Base-by-base conservation (phyloP, 2,329 filamentous ascomycete genomes). In the Xylariaceae sp. region DNA sequence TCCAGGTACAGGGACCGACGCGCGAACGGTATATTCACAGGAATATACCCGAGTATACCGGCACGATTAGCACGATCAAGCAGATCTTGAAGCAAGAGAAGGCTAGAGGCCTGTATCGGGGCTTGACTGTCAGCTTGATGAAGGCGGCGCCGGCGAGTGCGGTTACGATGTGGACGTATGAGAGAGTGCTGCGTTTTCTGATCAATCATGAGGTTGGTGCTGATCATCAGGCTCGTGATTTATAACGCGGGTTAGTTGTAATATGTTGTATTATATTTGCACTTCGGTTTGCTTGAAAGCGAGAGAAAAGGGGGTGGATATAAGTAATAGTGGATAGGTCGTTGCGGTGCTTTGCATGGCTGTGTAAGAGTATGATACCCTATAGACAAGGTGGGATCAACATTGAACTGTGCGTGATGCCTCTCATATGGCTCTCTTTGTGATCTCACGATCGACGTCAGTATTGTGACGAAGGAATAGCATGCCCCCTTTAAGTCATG, bases 71-170 rank as follows among this genome's bases (percentile, higher is more conserved):
- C 50, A 90, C 90, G 0, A 78, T 96, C 62, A 72, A 73, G 58
- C 76, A 80, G 62, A 96, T 97, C 60, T 68, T 92, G 59, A 78
- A 74, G 56, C 81, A 78, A 7, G 92, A 97, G 73, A 92, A 94
- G 0, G 68, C 86, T 49, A 81, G 90, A 57, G 92, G 93, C 0
- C 73, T 97, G 67, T 99, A 97, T 74, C 83, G 92, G 56, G 94
- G 94, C 0, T 76, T 99, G 72, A 88, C 87, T 0, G 92, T 97
- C 58, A 93, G 92, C 72, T 76, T 99, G 71, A 73, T 97, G 66
- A 99, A 99, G 78, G 90, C 93, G 37, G 94, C 93, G 18, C 94
- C 94, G n/a, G 86, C 90, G 34, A 94, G 90, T 73, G 91, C 92
- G 5, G 85, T 96, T 37, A 97, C 92, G 0, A 90, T 97, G 80